Conservation (phyloP, 2,329 filamentous ascomycete genomes). For the Penicillium sclerotigenum region DNA sequence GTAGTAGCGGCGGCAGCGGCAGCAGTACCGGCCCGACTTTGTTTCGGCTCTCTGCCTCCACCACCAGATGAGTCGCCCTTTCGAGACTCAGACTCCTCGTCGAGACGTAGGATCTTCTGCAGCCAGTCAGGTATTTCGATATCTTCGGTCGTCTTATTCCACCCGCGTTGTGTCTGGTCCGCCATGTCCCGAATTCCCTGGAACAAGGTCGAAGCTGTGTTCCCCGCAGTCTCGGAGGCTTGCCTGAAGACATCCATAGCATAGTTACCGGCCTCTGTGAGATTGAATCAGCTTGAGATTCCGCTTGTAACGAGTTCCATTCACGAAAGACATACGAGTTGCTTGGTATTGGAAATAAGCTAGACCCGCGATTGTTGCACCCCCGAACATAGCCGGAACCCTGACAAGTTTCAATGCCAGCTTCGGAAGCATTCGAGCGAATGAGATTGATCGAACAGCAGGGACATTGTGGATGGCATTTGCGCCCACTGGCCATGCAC, state of each 20-base stretch:
- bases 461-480: slow-evolving; percentile 81
- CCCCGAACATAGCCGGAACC: slow-evolving; percentile 87
- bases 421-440: slow-evolving; percentile 71
- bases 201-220: slow-evolving; percentile 66
- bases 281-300: background rate
- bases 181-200: slow-evolving; percentile 71
- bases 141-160: slow-evolving; percentile 77
- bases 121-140: slow-evolving; percentile 75
- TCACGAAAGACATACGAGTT: slow-evolving; percentile 59
- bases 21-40: slow-evolving; percentile 54
- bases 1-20: slow-evolving; percentile 69
- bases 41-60: slow-evolving; percentile 52
- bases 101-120: slow-evolving; percentile 64
- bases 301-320: background rate
- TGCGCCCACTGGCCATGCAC: slow-evolving; percentile 71
- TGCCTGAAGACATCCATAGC: slow-evolving; percentile 71
- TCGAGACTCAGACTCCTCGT: slow-evolving; percentile 58
- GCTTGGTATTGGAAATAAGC: slow-evolving; percentile 97
- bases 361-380: slow-evolving; percentile 77
- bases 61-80: slow-evolving; percentile 43
- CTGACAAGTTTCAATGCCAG: slow-evolving; percentile 85
- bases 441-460: slow-evolving; percentile 63
- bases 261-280: slow-evolving; percentile 68
- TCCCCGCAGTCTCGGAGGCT: slow-evolving; percentile 68
- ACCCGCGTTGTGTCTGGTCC: slow-evolving; percentile 74